Evolutionary conservation across 345 rosid species (phyloP), one percentile per base, ranked within the genome.

Genomic region (Cardamine occulta): DNA sequence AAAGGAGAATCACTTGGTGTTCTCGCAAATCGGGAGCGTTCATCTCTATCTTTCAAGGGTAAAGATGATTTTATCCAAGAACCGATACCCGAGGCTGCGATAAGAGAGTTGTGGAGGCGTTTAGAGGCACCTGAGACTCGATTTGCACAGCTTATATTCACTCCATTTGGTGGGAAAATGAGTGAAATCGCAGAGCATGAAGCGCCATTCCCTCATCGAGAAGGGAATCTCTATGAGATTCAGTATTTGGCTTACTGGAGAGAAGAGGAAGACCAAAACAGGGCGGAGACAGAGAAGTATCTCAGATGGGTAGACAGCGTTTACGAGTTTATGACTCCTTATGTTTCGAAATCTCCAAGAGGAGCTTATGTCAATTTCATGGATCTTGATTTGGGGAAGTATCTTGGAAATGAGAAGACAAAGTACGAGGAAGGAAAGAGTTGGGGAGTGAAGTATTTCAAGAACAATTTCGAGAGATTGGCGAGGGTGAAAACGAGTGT

Each of bases 161-260:
- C 74, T 63, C 91, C 93, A 42, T 84, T 78, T 24, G 92, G 92
- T 3, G 89, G 90, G 1, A 83, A 53, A 73, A 86, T 88, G 90
- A 71, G 58, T 66, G 86, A 84, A 49, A 76, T 85, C 11, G 56
- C 81, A 0, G 83, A 73, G 8, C 34, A 66, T 0, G 83, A 72
- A 37, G 78, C 66, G 7, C 83, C 88, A 11, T 88, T 80, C 48
- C 88, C 92, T 9, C 90, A 86, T 58, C 34, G 88, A 7, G 64
- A 80, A 7, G 89, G 92, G 1, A 85, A 79, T 64, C 9, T 82
- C 8, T 86, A 70, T 58, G 80, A 79, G 73, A 74, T 88, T 26
- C 82, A 80, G 40, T 80, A 86, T 21, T 12, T 59, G 3, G 68
- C 76, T 13, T 39, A n/a, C 10, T 85, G 87, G 90, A 63, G 26